Conservation (phyloP, 2,329 filamentous ascomycete genomes). For the Cyclaneusma minus region DNA sequence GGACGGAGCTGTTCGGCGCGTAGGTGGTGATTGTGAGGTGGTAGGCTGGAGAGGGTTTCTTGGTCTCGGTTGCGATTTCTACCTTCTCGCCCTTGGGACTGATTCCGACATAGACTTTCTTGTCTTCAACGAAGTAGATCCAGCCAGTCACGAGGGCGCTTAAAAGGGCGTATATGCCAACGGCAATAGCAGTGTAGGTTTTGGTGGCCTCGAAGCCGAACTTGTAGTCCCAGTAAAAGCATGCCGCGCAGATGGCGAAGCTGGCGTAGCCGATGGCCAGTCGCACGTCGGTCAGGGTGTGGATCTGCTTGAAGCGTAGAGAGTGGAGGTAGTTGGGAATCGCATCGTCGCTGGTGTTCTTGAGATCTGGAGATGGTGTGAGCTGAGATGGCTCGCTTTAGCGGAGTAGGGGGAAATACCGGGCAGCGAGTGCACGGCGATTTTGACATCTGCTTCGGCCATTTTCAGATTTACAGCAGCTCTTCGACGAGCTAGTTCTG, state of each 20-base stretch:
- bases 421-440: constrained; percentile 16
- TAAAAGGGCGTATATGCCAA: constrained; percentile 62
- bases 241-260: constrained; percentile 63
- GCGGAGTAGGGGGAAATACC: constrained; percentile 9
- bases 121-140: constrained; percentile 72
- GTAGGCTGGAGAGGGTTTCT: constrained; percentile 74
- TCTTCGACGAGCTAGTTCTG: constrained; percentile 10
- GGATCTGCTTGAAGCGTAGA: constrained; percentile 69
- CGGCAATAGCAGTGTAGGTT: constrained; percentile 63
- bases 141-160: constrained; percentile 70
- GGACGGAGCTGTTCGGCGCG: constrained; percentile 20
- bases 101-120: constrained; percentile 63
- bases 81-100: constrained; percentile 51
- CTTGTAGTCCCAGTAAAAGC: constrained; percentile 86
- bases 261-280: constrained; percentile 71
- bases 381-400: constrained; percentile 4
- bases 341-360: constrained; percentile 91
- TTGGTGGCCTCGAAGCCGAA: constrained; percentile 81
- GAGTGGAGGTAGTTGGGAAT: constrained; percentile 86
- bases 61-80: constrained; percentile 53
- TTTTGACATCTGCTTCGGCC: constrained; percentile 15
- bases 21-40: constrained; percentile 49
- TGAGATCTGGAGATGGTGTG: constrained; percentile 55
- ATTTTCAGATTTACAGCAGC: too few relatives aligned
- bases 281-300: constrained; percentile 67